Base-by-base conservation (phyloP, 2,329 filamentous ascomycete species). In the Venturia pyrina region DNA sequence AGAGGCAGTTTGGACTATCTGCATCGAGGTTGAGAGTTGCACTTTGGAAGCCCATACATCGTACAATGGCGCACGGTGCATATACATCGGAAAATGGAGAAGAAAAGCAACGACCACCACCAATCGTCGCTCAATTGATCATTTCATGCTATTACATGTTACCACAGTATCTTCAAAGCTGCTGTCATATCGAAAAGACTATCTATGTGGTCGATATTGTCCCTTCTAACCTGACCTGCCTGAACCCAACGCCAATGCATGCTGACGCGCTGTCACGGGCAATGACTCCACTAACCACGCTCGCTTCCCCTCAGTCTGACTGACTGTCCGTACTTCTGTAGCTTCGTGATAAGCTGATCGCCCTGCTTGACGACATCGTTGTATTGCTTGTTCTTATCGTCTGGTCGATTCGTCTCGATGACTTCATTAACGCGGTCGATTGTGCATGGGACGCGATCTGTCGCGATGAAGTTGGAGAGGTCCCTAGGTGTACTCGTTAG, bases 351-450 rank as follows among this genome's bases (percentile, higher is more conserved):
- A 69, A 99, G 84, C 78, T 96, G 90, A 78, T 99, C 95, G 41
- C 95, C 95, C 76, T 98, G 95, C 81, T 95, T 95, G 68, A 99
- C 92, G 46, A 98, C 92, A 72, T 99, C 95, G 72, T 93, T 90
- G 79, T 99, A 99, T 81, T 99, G 95, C 85, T 96, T 97, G 84
- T 98, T 98, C 87, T 99, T 99, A 81, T 96, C 93, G 76, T 98
- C 95, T 10, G 93, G 93, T 65, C 95, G 86, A 81, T 97, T 97
- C 57, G 95, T 99, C 84, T 98, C 95, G 73, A 99, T 98, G 71
- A 98, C 90, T 70, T 93, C 95, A 67, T 93, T 91, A 69, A 99
- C 95, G 65, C 95, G 90, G 79, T 99, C 95, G 72, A 99, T 98
- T 32, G 93, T 98, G 83, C 95, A 98, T 64, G 93, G 88, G 73